These are phyloP conservation scores for Cenchrus purpureus DNA, from an alignment of 176 grass and related monocot genomes.

Conservation along the genomic window DNA sequence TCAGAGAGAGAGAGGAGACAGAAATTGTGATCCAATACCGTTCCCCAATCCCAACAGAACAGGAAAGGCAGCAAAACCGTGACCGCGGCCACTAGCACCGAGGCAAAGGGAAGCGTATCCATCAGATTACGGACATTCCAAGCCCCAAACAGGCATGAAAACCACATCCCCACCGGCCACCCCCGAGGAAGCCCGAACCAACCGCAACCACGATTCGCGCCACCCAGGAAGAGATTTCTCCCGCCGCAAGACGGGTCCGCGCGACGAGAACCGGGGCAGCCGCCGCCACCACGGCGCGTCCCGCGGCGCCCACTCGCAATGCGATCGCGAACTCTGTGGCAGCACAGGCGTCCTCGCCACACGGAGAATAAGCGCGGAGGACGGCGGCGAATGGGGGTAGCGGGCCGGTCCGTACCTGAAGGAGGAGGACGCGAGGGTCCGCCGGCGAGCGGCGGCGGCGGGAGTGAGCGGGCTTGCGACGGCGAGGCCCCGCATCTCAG, in stretches of 20 bases:
- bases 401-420: neutral
- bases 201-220: neutral
- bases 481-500: constrained; percentile 63
- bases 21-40: neutral
- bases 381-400: neutral
- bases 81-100: neutral
- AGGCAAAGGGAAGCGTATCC: neutral
- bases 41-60: neutral
- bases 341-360: no score
- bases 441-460: neutral
- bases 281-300: neutral
- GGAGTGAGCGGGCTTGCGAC: constrained; percentile 37
- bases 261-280: neutral
- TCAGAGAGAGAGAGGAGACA: neutral
- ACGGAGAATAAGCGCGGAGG: neutral
- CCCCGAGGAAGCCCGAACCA: neutral
- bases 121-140: neutral
- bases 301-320: neutral
- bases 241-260: neutral
- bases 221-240: neutral
- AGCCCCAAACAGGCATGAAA: neutral
- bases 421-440: neutral
- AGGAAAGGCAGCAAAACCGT: neutral
- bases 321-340: neutral
- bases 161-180: neutral